Evolutionary conservation across 1,284 basidiomycete genomes (phyloP), one percentile per base, ranked within the genome.

Genomic region (Sphaerobolus stellatus): DNA sequence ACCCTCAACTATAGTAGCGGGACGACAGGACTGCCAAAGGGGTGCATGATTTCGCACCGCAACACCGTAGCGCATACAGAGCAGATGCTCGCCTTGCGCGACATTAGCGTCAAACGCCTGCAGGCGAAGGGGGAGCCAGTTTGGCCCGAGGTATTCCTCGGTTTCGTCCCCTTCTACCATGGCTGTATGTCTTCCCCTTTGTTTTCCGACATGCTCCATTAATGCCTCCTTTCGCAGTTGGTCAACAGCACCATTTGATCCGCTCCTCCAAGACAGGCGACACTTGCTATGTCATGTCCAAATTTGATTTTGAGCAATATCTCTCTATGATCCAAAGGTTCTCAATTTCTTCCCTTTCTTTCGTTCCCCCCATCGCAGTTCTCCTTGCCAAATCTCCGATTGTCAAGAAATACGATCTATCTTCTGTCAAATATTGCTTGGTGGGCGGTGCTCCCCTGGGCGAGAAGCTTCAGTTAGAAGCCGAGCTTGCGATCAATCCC

Each of bases 1-100:
- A 41, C 56, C 38, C 61, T 75, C 20, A 73, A 71, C 55, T 75
- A 73, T 61, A 71, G 68, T 30, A 68, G 65, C 31, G 73, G 74
- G 14, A 75, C 68, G 11, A 60, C 59, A 6, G 60, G 60, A 4
- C 52, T 58, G 8, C 57, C 60, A 18, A 62, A 62, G 43, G 60
- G 60, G 8, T 59, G 59, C 27, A 58, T 56, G 56, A 71, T 70
- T 22, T 69, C 66, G 25, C 72, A 75, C 58, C 61, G 69, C 50
- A 75, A 75, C 52, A 59, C 45, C 7, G 49, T 59, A 5, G 41
- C 58, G 4, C 54, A 59, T 27, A 56, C 51, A 18, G 54, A 52
- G 31, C 56, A 57, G 18, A 52, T 52, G 38, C 31, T 58, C 7
- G 48, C 48, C 20, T 18, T 56, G 9, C 53, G 55, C 14, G 50